Evolutionary conservation across 148 eudicot species (phyloP), one percentile per base, ranked within the genome.

Genomic region (Nyssa sinensis): DNA sequence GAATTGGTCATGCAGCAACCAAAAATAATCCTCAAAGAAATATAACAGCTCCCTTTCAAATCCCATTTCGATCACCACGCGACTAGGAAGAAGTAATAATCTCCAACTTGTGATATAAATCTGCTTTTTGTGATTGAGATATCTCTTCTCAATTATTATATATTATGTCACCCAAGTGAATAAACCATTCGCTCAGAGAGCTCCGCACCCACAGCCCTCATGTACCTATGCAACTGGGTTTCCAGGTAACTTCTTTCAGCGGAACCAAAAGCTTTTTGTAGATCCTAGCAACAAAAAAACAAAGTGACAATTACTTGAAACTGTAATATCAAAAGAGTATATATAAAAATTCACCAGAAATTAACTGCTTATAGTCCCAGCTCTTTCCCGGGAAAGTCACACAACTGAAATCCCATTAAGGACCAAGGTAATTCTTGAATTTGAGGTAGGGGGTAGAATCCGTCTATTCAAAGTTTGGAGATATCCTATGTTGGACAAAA

Each of bases 121-220:
- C 29, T 55, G 63, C 57, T 31, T 19, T 49, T 57, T 70, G 31
- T 23, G 64, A 30, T 24, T 53, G 28, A 69, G 72, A 69, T 53
- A 55, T 17, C 17, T 21, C 25, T 55, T 55, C 5, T 21, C 0
- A 55, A 55, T 55, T 21, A 7, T 71, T 16, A n/a, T n/a, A n/a
- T n/a, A 44, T 62, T 12, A 29, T 66, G 35, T 84, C 86, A 87
- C 62, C 82, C 79, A 7, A 87, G 78, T 21, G 87, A 85, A 81
- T 81, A 91, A 75, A 83, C 86, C 93, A 92, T 90, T 77, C 86
- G 81, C 76, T 90, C 81, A 0, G 93, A 81, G 51, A 94, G 97
- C 78, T 86, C 83, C 66, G 73, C 41, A 62, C 98, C 96, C 53
- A 90, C 97, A 29, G 75, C 84, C 78, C 77, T 87, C 80, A 58